Evolutionary conservation across 768 basidiomycete species (phyloP).

Genomic region (Hypsizygus marmoreus): DNA sequence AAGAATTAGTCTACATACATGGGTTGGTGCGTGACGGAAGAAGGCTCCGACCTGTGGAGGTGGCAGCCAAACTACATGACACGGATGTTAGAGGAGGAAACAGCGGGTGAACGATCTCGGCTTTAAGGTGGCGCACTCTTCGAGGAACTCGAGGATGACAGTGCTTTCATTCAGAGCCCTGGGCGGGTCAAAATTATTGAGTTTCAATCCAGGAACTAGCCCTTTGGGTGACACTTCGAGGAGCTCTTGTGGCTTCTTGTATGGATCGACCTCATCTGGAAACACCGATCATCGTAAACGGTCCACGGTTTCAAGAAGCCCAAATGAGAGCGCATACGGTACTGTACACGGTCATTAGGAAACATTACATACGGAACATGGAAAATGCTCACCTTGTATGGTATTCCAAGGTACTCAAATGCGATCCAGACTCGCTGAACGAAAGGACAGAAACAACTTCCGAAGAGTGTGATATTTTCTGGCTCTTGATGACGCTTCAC

Average conservation of each 20-base stretch:
- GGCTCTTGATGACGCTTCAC: conserved; percentile 48
- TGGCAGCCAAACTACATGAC: conserved; percentile 47
- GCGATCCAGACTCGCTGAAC: conserved; percentile 82
- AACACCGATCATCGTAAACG: conserved; percentile 2
- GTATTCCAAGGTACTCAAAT: conserved; percentile 67
- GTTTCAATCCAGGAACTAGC: conserved; percentile 69
- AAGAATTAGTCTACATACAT: conserved; percentile 41
- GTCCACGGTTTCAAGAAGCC: too few species aligned
- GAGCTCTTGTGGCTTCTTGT: conserved; percentile 78
- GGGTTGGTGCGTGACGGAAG: conserved; percentile 60
- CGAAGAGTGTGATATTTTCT: conserved; percentile 67
- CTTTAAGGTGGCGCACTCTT: conserved; percentile 55
- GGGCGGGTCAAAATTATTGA: conserved; percentile 56
- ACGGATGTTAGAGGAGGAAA: neutral
- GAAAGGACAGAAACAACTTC: conserved; percentile 78
- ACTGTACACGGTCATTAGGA: neutral
- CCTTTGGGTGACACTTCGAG: conserved; percentile 84
- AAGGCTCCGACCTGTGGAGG: conserved; percentile 49
- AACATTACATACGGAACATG: neutral
- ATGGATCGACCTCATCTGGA: conserved; percentile 79
- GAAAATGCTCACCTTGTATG: conserved; percentile 57
- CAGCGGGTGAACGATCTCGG: neutral
- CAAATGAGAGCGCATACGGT: too few species aligned
- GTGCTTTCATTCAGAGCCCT: conserved; percentile 77
- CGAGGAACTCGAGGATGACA: conserved; percentile 76